Evolutionary conservation across 2,329 filamentous ascomycete genomes (phyloP).

Genomic region (Hymenoscyphus scutula): DNA sequence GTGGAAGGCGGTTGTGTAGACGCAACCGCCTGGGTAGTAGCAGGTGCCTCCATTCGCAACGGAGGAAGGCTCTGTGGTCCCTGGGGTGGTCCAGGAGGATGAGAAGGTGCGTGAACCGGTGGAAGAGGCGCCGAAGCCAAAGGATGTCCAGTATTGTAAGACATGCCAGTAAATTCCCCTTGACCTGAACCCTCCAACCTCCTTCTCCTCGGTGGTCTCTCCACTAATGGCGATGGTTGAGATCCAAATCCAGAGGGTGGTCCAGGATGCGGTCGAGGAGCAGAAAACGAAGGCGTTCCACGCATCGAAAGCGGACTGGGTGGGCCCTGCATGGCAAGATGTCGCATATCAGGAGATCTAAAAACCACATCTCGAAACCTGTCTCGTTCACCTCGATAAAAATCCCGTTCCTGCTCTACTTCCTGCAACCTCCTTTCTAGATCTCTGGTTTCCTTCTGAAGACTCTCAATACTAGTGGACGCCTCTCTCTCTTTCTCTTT

Average conservation of each 20-base stretch:
- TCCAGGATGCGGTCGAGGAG: slow-evolving; percentile 11
- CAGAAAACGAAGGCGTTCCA: slow-evolving; percentile 25
- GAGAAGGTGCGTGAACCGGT: slow-evolving; percentile 29
- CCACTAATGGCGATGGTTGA: slow-evolving; percentile 22
- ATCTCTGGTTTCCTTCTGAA: slow-evolving; percentile 71
- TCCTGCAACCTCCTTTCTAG: slow-evolving; percentile 53
- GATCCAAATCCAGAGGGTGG: slow-evolving; percentile 18
- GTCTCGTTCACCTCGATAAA: slow-evolving; percentile 71
- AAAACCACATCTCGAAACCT: slow-evolving; percentile 65
- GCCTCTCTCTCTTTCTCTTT: slow-evolving; percentile 80
- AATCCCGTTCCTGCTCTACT: slow-evolving; percentile 63
- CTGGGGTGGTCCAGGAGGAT: slow-evolving; percentile 21
- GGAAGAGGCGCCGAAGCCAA: slow-evolving; percentile 31
- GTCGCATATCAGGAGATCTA: slow-evolving; percentile 55
- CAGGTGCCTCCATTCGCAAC: slow-evolving; percentile 31
- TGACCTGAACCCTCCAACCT: slow-evolving; percentile 34
- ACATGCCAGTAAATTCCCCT: slow-evolving; percentile 30
- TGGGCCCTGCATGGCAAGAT: slow-evolving; percentile 50
- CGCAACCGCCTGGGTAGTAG: slow-evolving; percentile 15
- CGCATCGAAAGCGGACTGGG: slow-evolving; percentile 45
- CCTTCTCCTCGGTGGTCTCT: slow-evolving; percentile 33
- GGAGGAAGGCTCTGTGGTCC: slow-evolving; percentile 32
- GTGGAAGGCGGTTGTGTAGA: slow-evolving; percentile 22
- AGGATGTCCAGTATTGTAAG: slow-evolving; percentile 28
- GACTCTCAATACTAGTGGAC: slow-evolving; percentile 63